phyloP scores from a whole-genome alignment of 768 basidiomycete genomes.

The Suillus variegatus region DNA sequence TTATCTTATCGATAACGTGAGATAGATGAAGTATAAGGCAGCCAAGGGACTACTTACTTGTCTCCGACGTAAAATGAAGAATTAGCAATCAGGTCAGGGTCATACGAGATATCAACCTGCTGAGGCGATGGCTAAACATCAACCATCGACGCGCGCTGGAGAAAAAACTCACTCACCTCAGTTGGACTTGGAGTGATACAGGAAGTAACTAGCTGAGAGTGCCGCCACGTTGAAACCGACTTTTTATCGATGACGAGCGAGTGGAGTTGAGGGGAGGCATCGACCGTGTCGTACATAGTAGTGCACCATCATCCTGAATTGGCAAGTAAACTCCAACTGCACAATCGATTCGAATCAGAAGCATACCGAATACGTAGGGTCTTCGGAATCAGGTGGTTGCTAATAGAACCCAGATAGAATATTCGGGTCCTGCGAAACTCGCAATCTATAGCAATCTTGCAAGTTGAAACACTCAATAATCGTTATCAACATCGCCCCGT shows the following conservation, averaged over 20 bases:
- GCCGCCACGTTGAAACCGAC: not conserved
- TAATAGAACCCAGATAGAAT: not conserved
- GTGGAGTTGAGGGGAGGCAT: not conserved
- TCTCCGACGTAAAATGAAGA: not conserved
- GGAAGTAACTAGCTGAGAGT: not conserved
- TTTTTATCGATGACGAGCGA: not conserved
- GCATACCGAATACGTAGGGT: not conserved
- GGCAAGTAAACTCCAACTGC: not conserved
- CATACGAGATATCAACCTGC: not conserved
- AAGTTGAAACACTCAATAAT: not conserved
- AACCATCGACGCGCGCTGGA: not conserved
- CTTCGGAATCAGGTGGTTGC: not conserved
- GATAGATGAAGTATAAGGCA: slow-evolving; percentile 10
- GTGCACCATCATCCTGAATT: not conserved
- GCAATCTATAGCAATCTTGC: not conserved
- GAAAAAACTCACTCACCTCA: not conserved
- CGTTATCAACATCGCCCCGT: not conserved
- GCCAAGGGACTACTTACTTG: not conserved
- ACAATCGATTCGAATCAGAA: not conserved
- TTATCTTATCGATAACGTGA: slow-evolving; percentile 22
- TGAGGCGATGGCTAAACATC: not conserved
- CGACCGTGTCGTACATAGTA: not conserved
- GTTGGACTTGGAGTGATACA: not conserved
- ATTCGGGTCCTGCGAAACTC: not conserved
- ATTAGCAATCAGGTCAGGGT: not conserved